Base-by-base conservation (phyloP, 176 grass and related monocot species). In the Urochloa ruziziensis region DNA sequence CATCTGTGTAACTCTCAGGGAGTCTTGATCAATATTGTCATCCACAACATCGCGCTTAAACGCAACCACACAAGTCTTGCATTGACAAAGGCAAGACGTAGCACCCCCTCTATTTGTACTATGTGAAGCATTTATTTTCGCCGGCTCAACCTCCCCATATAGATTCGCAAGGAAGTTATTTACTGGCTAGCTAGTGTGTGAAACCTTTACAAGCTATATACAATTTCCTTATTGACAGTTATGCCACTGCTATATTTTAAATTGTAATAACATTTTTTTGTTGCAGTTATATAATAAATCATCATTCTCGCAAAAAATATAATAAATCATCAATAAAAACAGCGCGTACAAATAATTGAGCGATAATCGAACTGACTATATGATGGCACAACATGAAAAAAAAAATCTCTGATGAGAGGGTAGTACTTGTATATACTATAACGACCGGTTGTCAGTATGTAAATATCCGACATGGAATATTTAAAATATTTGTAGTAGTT, bases 11-110 rank as follows among this genome's bases (percentile, higher is more conserved):
- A 82, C 64, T 44, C n/a, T 23, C 57, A 59, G 42, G 36, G 32
- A 29, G 83, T 89, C 78, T 10, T 88, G 34, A 64, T 76, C 71
- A 82, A 3, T 33, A 84, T 62, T 88, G 51, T 73, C 66, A 56
- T 62, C 80, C 42, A 71, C 56, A 43, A 15, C 11, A 46, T 78
- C 30, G 44, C 6, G 4, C 13, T 72, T 49, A 72, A 49, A 11
- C 59, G n/a, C 61, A 52, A 67, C 62, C 62, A 52, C 77, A 51
- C 19, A 67, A 80, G 34, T 72, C 43, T 47, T 46, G 23, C 34
- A 32, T 67, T 79, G 77, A 66, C 30, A 80, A 67, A 24, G 33
- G n/a, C 43, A 80, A 80, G 62, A 52, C 77, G 35, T 79, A 51
- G 77, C 75, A 46, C 14, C 46, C 11, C 11, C 43, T 17, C 7